These are phyloP conservation scores for Alternaria sp. DNA, from an alignment of 2,329 filamentous ascomycete species.

Conservation along the genomic window DNA sequence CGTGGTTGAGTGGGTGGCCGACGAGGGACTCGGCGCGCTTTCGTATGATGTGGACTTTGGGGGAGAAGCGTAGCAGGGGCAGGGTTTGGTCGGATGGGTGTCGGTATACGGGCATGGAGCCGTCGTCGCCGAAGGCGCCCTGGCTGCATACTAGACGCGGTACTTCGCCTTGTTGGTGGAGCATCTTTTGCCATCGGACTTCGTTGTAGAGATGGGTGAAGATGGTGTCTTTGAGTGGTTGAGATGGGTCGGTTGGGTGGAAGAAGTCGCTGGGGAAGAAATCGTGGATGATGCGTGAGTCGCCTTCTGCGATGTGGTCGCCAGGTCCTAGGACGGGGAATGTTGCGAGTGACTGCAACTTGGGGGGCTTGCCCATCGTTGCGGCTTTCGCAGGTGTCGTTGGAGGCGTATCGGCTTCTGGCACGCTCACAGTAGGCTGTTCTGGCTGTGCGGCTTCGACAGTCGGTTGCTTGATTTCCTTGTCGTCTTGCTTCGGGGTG, in stretches of 20 bases:
- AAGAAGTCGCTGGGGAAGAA: constrained; percentile 61
- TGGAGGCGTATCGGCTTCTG: neutral
- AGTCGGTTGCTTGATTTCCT: neutral
- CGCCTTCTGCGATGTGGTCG: constrained; percentile 75
- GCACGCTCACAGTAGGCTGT: neutral
- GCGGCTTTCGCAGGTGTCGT: neutral
- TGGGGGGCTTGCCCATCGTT: constrained; percentile 29
- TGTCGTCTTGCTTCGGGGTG: constrained; percentile 13
- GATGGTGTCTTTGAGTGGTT: constrained; percentile 60
- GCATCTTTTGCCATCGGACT: constrained; percentile 89
- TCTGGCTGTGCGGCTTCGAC: constrained; percentile 4
- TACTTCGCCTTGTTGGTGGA: constrained; percentile 87
- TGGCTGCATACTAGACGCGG: constrained; percentile 91
- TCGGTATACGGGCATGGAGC: constrained; percentile 86
- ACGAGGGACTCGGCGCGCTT: constrained; percentile 72
- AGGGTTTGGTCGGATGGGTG: constrained; percentile 91
- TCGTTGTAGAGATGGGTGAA: constrained; percentile 77
- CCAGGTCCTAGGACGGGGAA: constrained; percentile 53
- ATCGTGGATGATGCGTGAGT: constrained; percentile 75
- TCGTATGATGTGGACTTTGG: constrained; percentile 73
- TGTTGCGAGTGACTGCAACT: constrained; percentile 48
- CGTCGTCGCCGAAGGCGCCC: constrained; percentile 71
- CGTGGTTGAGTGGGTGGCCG: constrained; percentile 86
- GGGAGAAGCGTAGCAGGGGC: constrained; percentile 75
- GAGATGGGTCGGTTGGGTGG: constrained; percentile 35